These are phyloP conservation scores for Diospyros kaki DNA, from an alignment of 148 eudicot genomes.

Conservation along the genomic window DNA sequence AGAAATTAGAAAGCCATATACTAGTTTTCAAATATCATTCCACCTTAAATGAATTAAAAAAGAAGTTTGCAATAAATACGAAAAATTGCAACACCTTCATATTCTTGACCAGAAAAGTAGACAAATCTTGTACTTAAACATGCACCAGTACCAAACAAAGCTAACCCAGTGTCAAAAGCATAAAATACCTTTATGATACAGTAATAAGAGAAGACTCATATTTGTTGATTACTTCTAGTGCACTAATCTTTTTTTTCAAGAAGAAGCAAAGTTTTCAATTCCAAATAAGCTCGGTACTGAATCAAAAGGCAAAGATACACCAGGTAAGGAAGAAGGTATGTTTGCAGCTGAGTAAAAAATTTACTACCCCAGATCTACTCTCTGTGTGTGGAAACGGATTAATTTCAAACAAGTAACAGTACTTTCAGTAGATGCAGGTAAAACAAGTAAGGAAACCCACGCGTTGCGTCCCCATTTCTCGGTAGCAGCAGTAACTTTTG, in stretches of 20 bases:
- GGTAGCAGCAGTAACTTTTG: slow-evolving; percentile 65
- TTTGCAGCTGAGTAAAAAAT: background rate
- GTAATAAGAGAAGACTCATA: too few relatives aligned
- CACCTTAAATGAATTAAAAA: too few relatives aligned
- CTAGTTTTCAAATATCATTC: too few relatives aligned
- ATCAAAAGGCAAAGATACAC: background rate
- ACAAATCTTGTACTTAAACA: too few relatives aligned
- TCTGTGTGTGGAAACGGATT: background rate
- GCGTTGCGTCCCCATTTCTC: slow-evolving; percentile 96
- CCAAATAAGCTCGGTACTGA: background rate
- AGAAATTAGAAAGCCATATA: too few relatives aligned
- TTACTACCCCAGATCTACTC: background rate
- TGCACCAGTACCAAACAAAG: too few relatives aligned
- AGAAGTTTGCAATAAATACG: too few relatives aligned
- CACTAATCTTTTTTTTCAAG: background rate
- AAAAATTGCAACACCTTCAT: too few relatives aligned
- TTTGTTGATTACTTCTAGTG: too few relatives aligned
- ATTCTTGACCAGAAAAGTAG: too few relatives aligned
- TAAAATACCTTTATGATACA: too few relatives aligned
- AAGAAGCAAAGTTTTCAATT: background rate
- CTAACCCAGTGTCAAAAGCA: too few relatives aligned
- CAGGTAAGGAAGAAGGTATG: background rate
- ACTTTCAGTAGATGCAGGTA: background rate
- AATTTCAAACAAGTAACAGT: background rate
- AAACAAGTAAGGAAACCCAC: slow-evolving; percentile 37